Evolutionary conservation across 345 rosid genomes (phyloP).

Genomic region (Eucalyptus cladocalyx): DNA sequence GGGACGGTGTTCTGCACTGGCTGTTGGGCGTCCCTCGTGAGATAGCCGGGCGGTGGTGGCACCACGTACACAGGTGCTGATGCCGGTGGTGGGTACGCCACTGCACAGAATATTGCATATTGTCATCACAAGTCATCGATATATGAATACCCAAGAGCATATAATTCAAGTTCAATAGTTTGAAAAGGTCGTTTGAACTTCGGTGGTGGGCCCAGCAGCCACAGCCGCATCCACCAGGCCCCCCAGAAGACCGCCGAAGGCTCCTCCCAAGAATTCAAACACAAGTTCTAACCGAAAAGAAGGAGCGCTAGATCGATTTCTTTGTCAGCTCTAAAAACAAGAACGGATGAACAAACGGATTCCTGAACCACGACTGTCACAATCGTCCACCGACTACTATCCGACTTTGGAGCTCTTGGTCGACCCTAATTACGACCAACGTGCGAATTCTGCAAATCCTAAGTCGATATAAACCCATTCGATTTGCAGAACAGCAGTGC

Average conservation of each 20-base stretch:
- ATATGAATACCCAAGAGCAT: too few relatives aligned
- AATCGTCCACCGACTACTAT: too few relatives aligned
- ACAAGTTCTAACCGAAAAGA: background rate
- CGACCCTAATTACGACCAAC: too few relatives aligned
- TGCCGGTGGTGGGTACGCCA: slow-evolving; percentile 8
- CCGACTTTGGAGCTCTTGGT: too few relatives aligned
- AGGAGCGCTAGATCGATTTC: too few relatives aligned
- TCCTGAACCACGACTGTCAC: background rate
- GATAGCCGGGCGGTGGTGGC: slow-evolving; percentile 45
- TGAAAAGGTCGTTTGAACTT: background rate
- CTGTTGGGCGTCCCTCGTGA: slow-evolving; percentile 16
- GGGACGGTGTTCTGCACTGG: background rate
- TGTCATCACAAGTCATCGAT: background rate
- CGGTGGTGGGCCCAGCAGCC: background rate
- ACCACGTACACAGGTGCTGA: background rate
- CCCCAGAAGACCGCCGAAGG: background rate
- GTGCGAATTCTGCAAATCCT: too few relatives aligned
- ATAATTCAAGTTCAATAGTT: too few relatives aligned
- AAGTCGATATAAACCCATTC: too few relatives aligned
- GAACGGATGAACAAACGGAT: background rate
- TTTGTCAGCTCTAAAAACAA: background rate
- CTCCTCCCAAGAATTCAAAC: background rate
- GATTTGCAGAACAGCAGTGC: too few relatives aligned
- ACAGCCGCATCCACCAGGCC: too few relatives aligned
- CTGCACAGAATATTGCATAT: background rate